These are phyloP conservation scores for Naegleria lovaniensis DNA, from an alignment of 208 protist genomes.

Conservation along the genomic window DNA sequence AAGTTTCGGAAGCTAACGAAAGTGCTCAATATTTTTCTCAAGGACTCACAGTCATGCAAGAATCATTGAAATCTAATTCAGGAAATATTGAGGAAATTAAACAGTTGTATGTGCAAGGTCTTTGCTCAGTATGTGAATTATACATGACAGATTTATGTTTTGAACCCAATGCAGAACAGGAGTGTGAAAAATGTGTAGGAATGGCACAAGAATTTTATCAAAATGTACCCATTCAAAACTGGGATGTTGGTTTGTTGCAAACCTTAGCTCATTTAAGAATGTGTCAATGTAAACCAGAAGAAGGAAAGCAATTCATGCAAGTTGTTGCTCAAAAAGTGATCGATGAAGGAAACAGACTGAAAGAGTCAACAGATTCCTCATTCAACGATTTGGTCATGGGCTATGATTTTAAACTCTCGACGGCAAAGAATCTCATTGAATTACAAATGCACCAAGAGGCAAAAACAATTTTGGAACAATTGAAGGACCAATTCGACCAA, in stretches of 20 bases:
- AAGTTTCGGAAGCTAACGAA: conserved; percentile 6
- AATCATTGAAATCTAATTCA: background rate
- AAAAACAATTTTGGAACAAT: background rate
- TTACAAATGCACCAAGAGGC: background rate
- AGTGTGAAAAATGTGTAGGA: conserved; percentile 16
- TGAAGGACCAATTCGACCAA: background rate
- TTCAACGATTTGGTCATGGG: background rate
- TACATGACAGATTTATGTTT: conserved; percentile 32
- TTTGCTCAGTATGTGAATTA: conserved; percentile 21
- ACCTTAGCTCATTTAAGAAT: background rate
- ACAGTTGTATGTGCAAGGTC: background rate
- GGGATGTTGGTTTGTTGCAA: background rate
- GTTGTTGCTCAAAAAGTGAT: background rate
- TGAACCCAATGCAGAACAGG: conserved; percentile 26
- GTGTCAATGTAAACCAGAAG: background rate
- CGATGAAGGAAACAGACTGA: background rate
- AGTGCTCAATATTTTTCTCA: background rate
- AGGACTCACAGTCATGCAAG: background rate
- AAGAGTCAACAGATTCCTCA: background rate
- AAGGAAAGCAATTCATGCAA: conserved; percentile 7
- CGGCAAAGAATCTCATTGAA: background rate
- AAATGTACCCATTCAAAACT: background rate
- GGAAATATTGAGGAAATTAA: background rate
- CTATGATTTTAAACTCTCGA: conserved; percentile 11
- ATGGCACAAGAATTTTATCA: background rate